Conservation (phyloP, 2,329 filamentous ascomycete genomes). For the Xylariaceae sp. region DNA sequence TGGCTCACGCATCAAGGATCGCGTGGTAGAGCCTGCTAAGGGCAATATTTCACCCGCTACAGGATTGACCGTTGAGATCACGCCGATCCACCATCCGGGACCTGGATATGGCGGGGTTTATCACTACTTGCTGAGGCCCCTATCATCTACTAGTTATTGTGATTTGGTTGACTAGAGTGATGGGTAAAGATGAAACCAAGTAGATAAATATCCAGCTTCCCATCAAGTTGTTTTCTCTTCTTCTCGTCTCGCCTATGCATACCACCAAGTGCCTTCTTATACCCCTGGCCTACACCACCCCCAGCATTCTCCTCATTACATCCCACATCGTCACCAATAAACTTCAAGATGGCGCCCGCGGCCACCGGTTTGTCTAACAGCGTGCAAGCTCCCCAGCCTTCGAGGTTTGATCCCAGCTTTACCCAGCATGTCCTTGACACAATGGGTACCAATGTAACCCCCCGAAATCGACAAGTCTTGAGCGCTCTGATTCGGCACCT, state of each 20-base stretch:
- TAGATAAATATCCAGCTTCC: constrained; percentile 19
- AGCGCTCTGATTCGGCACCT: constrained; percentile 70
- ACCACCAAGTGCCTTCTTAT: too few species aligned
- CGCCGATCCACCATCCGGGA: constrained; percentile 34
- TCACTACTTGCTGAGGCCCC: constrained; percentile 18
- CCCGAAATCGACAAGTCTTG: constrained; percentile 69
- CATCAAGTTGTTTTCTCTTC: constrained; percentile 2
- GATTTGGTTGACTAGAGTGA: constrained; percentile 15
- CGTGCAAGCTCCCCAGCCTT: constrained; percentile 39
- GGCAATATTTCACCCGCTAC: constrained; percentile 40
- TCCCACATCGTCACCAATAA: not conserved
- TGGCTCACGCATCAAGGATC: constrained; percentile 9
- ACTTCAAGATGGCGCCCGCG: constrained; percentile 32
- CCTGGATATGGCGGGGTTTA: constrained; percentile 36
- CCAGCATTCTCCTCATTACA: not conserved
- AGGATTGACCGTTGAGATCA: constrained; percentile 26
- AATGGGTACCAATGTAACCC: constrained; percentile 72
- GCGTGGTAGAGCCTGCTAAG: constrained; percentile 23
- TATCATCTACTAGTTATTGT: constrained; percentile 29
- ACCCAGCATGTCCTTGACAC: constrained; percentile 75
- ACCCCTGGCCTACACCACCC: not conserved
- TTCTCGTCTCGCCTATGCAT: constrained; percentile 1
- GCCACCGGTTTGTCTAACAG: constrained; percentile 39
- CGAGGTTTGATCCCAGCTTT: constrained; percentile 75
- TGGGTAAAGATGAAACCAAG: not conserved